Evolutionary conservation across 441 rosid genomes (phyloP), one percentile per base, ranked within the genome.

Genomic region (Pelargonium australe): DNA sequence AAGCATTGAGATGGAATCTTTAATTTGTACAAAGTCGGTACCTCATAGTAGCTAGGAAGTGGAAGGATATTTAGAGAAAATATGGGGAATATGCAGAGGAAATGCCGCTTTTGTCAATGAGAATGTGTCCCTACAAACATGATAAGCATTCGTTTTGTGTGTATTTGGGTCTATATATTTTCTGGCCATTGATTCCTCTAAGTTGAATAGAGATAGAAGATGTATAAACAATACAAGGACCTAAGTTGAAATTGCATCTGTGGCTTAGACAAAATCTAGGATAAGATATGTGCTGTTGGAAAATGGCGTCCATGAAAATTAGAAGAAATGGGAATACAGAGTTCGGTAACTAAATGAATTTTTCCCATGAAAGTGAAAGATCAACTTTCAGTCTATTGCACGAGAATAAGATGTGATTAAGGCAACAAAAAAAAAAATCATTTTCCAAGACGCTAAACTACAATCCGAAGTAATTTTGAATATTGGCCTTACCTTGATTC

Each of bases 21-120:
- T 74, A 74, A 74, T 75, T 40, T 45, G 25, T 23, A 23, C 25
- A 23, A 23, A 23, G 25, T 23, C 25, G 25, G 25, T 23, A 23
- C 25, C 25, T 23, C 25, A 23, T 23, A 23, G 25, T 23, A 23
- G 25, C 25, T 23, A 23, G 25, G 25, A 23, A 23, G 25, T 40
- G 67, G 61, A 68, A 28, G 16, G 55, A 41, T 41, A 37, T 40
- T n/a, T 25, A 0, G 44, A 68, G 43, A 72, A 23, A 23, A 23
- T 23, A 23, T 23, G 25, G 25, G 25, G 25, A 23, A 23, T 23
- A 23, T 23, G 25, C 25, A 23, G 0, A 23, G 20, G 4, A 64
- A 77, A 77, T 78, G 71, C 70, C 43, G 37, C 17, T 65, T 41
- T 68, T 75, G 75, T 76, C 83, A 76, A 72, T 69, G 66, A 71